A percentile compares a stretch with the other conserved stretches of the same genome.
Conservation (phyloP, 2,329 filamentous ascomycete species). For the Fusarium citri region DNA sequence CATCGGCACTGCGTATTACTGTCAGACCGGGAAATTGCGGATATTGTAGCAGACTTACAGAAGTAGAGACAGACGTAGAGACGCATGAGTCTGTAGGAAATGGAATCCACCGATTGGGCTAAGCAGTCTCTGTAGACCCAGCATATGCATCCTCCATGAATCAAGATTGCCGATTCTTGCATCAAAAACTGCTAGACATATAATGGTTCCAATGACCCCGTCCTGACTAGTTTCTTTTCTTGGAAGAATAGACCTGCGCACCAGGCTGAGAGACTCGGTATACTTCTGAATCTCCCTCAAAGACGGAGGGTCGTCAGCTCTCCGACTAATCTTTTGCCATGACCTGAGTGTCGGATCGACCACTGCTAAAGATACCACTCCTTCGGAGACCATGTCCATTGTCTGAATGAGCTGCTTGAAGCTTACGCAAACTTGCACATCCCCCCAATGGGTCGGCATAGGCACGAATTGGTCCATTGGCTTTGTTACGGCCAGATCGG, state of each 20-base stretch:
- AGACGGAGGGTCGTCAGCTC: background rate
- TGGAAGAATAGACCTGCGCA: slow-evolving; percentile 15
- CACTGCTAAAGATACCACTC: slow-evolving; percentile 31
- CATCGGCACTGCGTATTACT: slow-evolving; percentile 10
- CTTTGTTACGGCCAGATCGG: background rate
- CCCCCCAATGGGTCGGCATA: slow-evolving; percentile 32
- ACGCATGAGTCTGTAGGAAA: slow-evolving; percentile 7
- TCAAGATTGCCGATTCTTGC: slow-evolving; percentile 26
- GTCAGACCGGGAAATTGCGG: background rate
- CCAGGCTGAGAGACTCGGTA: slow-evolving; percentile 29
- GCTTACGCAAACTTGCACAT: slow-evolving; percentile 33
- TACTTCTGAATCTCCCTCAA: slow-evolving; percentile 29
- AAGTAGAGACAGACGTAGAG: slow-evolving; percentile 34
- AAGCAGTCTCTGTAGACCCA: slow-evolving; percentile 26
- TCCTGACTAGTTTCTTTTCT: background rate
- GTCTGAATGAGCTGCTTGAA: slow-evolving; percentile 34
- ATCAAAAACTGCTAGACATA: slow-evolving; percentile 38
- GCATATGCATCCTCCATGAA: slow-evolving; percentile 36
- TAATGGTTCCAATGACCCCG: slow-evolving; percentile 31
- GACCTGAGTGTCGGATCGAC: slow-evolving; percentile 10
- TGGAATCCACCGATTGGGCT: slow-evolving; percentile 23
- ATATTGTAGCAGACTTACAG: slow-evolving; percentile 3
- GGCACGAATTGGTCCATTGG: background rate
- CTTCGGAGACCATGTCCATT: slow-evolving; percentile 38
- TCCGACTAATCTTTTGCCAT: background rate